Percentiles rank a stretch among this genome's conserved stretches.
Evolutionary conservation across 805 yeast species (phyloP).

Genomic region (Cyberlindnera galapagoensis): DNA sequence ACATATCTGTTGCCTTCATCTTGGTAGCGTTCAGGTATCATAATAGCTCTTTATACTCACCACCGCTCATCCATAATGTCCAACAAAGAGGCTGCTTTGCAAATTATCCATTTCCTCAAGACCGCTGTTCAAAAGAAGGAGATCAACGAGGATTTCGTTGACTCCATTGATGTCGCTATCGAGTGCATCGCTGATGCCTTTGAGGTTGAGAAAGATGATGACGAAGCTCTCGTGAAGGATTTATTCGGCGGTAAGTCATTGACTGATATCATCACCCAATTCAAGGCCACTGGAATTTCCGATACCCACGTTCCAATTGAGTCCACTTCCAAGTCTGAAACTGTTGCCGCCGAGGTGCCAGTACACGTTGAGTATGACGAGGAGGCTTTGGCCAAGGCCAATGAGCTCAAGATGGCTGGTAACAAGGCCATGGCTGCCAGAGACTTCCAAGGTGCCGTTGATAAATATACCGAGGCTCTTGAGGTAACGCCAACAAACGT

Average conservation of each 20-base stretch:
- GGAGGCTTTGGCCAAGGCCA: constrained; percentile 70
- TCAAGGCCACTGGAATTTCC: constrained; percentile 11
- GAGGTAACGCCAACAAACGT: constrained; percentile 64
- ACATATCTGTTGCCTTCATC: too few relatives aligned
- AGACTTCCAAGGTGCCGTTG: constrained; percentile 66
- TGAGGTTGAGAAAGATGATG: constrained; percentile 50
- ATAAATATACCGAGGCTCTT: constrained; percentile 77
- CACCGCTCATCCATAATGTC: too few relatives aligned
- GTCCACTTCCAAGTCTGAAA: too few relatives aligned
- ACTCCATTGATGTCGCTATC: constrained; percentile 88
- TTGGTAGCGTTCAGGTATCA: too few relatives aligned
- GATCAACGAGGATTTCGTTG: constrained; percentile 72
- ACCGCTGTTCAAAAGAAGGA: constrained; percentile 51
- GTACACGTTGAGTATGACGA: constrained; percentile 40
- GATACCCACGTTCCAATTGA: constrained; percentile 9
- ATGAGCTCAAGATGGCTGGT: constrained; percentile 76
- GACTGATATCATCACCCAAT: constrained; percentile 33
- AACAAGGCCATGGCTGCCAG: constrained; percentile 80
- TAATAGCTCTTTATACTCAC: too few relatives aligned
- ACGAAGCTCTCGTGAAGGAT: constrained; percentile 24
- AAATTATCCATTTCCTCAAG: constrained; percentile 68
- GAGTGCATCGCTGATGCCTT: constrained; percentile 90
- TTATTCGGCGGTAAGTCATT: constrained; percentile 45
- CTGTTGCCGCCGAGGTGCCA: constrained; percentile 22
- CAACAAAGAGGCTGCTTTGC: constrained; percentile 61